phyloP scores from a whole-genome alignment of 2,329 filamentous ascomycete species.

The Diaporthe ilicicola region DNA sequence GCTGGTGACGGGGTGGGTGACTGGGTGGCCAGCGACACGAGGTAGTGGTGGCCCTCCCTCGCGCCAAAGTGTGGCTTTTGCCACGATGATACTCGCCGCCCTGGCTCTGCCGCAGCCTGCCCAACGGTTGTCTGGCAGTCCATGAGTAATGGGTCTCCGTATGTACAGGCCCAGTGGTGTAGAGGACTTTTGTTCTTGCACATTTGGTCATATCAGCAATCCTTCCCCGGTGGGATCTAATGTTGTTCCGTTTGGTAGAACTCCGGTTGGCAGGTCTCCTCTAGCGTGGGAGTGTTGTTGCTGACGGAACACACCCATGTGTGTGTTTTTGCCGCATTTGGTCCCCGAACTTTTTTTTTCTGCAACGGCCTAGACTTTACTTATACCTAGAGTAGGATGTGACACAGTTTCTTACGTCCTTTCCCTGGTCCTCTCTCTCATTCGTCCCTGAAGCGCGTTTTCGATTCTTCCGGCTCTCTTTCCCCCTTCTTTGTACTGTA shows the following conservation, averaged over 20 bases:
- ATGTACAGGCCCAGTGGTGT: no score
- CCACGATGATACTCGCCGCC: neutral
- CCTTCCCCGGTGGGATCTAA: neutral
- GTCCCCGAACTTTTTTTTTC: neutral
- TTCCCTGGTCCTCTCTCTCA: neutral
- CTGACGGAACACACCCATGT: slow-evolving; percentile 9
- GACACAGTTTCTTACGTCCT: neutral
- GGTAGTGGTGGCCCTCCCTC: neutral
- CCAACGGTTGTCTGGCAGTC: neutral
- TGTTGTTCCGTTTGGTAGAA: neutral
- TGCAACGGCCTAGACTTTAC: neutral
- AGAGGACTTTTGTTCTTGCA: neutral
- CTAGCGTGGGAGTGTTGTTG: neutral
- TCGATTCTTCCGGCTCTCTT: neutral
- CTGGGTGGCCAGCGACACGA: no score
- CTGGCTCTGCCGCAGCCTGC: neutral
- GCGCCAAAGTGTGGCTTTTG: neutral
- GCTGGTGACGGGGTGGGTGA: neutral
- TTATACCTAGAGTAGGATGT: neutral
- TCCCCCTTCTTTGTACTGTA: neutral
- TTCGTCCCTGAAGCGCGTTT: neutral
- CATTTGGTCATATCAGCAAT: no score
- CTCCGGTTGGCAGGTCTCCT: neutral
- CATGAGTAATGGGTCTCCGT: slow-evolving; percentile 14
- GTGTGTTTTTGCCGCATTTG: neutral